Evolutionary conservation across 2,329 filamentous ascomycete species (phyloP).

Genomic region (Ophiosphaerella korrae): DNA sequence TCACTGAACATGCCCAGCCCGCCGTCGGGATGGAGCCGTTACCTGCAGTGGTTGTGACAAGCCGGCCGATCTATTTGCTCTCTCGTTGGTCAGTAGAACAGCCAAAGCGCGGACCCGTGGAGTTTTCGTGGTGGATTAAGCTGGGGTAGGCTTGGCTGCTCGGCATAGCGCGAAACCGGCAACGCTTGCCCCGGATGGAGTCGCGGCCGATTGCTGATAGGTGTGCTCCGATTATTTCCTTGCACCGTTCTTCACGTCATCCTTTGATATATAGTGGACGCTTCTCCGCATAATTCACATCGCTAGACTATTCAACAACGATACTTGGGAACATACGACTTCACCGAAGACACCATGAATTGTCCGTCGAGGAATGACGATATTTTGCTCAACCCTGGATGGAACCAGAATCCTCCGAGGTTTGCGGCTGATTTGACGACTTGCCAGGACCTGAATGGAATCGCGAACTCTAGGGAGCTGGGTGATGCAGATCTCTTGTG

Average conservation of each 20-base stretch:
- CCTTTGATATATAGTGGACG: slow-evolving; percentile 7
- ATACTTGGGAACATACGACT: not conserved
- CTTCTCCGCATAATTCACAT: not conserved
- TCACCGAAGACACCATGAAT: slow-evolving; percentile 26
- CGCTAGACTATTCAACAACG: not conserved
- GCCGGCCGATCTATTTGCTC: no score
- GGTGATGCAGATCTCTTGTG: slow-evolving; percentile 28
- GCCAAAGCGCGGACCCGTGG: not conserved
- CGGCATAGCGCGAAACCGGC: not conserved
- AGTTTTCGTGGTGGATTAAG: not conserved
- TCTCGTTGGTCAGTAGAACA: not conserved
- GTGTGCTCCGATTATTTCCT: slow-evolving; percentile 5
- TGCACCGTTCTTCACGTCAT: slow-evolving; percentile 21
- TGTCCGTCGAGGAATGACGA: slow-evolving; percentile 39
- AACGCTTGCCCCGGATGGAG: not conserved
- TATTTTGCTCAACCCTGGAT: slow-evolving; percentile 30
- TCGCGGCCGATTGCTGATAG: no score
- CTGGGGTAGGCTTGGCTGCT: not conserved
- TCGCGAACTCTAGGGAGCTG: slow-evolving; percentile 37
- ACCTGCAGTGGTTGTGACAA: no score
- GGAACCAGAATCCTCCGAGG: slow-evolving; percentile 38
- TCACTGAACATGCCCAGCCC: not conserved
- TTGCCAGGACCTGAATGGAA: slow-evolving; percentile 37
- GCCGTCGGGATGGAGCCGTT: no score
- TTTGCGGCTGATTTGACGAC: slow-evolving; percentile 41